Percentiles rank a stretch among this genome's conserved stretches.
Evolutionary conservation across 176 grass and related monocot genomes (phyloP).

Genomic region (Luzula sylvatica): DNA sequence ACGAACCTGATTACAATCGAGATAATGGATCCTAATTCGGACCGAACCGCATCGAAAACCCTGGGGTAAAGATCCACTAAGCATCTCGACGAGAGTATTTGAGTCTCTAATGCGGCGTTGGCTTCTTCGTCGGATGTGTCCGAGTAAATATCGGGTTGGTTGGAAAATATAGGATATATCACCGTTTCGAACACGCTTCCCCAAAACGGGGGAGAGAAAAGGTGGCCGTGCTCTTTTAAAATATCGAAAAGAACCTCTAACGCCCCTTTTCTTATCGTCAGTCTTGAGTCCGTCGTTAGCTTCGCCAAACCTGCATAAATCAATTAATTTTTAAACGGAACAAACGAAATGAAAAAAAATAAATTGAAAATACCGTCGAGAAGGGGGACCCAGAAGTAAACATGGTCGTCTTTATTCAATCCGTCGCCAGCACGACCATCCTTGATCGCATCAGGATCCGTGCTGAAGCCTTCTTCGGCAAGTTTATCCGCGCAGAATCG

Average conservation of each 20-base stretch:
- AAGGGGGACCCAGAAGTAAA: conserved; percentile 90
- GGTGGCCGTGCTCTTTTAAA: conserved; percentile 78
- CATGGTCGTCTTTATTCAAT: conserved; percentile 50
- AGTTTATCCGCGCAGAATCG: conserved; percentile 95
- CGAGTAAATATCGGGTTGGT: conserved; percentile 27
- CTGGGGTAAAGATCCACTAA: conserved; percentile 61
- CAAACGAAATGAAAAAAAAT: conserved; percentile 6
- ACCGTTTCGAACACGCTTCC: conserved; percentile 67
- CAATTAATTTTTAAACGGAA: background rate
- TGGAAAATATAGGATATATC: conserved; percentile 72
- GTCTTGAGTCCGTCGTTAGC: conserved; percentile 71
- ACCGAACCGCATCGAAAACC: conserved; percentile 66
- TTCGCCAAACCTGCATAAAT: conserved; percentile 69
- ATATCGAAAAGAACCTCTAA: conserved; percentile 97
- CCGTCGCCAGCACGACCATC: conserved; percentile 39
- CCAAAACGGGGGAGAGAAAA: conserved; percentile 80
- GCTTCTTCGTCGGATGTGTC: conserved; percentile 44
- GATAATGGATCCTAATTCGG: conserved; percentile 57
- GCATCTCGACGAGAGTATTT: conserved; percentile 58
- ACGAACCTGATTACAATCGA: conserved; percentile 55
- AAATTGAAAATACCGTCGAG: conserved; percentile 38
- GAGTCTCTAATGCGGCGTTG: conserved; percentile 54
- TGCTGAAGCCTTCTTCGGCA: conserved; percentile 70
- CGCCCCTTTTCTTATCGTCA: conserved; percentile 92
- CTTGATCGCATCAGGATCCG: conserved; percentile 18